These are phyloP conservation scores for Psilocybe cyanescens DNA, from an alignment of 768 basidiomycete species.

Conservation along the genomic window DNA sequence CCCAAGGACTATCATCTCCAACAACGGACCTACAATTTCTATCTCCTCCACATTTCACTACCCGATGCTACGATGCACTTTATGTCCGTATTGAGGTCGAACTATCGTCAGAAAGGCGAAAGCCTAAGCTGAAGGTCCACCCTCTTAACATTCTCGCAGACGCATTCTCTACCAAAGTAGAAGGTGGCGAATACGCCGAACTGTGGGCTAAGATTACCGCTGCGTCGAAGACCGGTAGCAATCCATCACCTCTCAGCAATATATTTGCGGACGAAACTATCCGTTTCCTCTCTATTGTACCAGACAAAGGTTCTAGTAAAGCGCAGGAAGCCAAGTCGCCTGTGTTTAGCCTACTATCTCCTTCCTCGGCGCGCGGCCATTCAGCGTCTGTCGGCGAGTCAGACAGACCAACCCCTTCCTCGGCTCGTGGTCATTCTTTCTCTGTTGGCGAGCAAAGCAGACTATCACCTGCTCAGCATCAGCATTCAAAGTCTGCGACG, in stretches of 20 bases:
- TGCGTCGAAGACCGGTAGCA: conserved; percentile 37
- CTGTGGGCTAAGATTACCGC: conserved; percentile 62
- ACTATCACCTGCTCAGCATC: conserved; percentile 19
- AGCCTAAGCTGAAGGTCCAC: conserved; percentile 41
- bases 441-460: conserved; percentile 22
- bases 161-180: conserved; percentile 52
- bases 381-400: conserved; percentile 26
- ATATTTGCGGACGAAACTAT: conserved; percentile 76
- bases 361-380: conserved; percentile 31
- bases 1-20: conserved; percentile 32
- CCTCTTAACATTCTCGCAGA: conserved; percentile 65
- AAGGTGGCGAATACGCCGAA: conserved; percentile 35
- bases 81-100: conserved; percentile 69
- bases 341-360: conserved; percentile 30
- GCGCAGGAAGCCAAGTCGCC: conserved; percentile 35
- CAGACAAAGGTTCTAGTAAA: conserved; percentile 36
- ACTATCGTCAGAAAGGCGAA: conserved; percentile 41
- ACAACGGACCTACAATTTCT: conserved; percentile 46
- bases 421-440: conserved; percentile 34
- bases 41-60: conserved; percentile 70
- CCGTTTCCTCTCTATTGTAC: conserved; percentile 52
- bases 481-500: conserved; percentile 34
- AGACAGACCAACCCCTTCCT: conserved; percentile 21
- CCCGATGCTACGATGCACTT: conserved; percentile 64
- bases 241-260: conserved; percentile 44